A percentile compares a stretch with the other conserved stretches of the same genome.
These are phyloP conservation scores for Prunus salicina DNA, from an alignment of 306 rosid genomes.

Conservation along the genomic window DNA sequence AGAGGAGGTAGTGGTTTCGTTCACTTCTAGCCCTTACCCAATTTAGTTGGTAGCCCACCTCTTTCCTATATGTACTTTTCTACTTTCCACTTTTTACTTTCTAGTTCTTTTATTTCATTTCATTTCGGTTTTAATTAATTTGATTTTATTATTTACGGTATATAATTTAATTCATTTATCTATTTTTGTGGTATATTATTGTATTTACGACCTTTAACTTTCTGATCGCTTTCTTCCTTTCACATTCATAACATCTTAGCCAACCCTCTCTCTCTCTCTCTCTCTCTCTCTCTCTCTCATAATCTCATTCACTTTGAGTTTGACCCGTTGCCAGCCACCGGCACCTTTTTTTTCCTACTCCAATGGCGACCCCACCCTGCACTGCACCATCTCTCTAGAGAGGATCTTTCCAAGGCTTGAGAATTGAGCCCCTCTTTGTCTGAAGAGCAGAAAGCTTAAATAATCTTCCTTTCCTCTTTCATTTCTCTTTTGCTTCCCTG, in stretches of 20 bases:
- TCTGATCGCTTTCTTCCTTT: slow-evolving; percentile 46
- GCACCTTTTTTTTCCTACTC: slow-evolving; percentile 49
- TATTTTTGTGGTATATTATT: background rate
- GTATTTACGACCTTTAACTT: slow-evolving; percentile 7
- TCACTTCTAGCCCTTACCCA: slow-evolving; percentile 9
- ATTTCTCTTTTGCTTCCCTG: slow-evolving; percentile 17
- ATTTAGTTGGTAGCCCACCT: slow-evolving; percentile 2
- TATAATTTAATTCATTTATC: background rate
- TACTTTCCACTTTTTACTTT: background rate
- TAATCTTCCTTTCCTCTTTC: slow-evolving; percentile 23
- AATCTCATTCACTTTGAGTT: slow-evolving; percentile 65
- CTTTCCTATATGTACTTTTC: background rate
- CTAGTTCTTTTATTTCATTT: background rate
- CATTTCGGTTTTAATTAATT: background rate
- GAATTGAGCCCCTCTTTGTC: slow-evolving; percentile 27
- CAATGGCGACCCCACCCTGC: slow-evolving; percentile 60
- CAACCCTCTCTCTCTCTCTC: slow-evolving; percentile 27
- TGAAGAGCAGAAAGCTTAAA: slow-evolving; percentile 22
- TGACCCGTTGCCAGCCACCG: slow-evolving; percentile 94
- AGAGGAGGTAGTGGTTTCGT: background rate
- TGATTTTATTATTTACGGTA: background rate
- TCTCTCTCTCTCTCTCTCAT: slow-evolving; percentile 26
- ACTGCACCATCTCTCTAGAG: slow-evolving; percentile 23
- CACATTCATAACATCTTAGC: slow-evolving; percentile 36
- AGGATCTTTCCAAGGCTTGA: slow-evolving; percentile 26